Evolutionary conservation across 2,329 filamentous ascomycete species (phyloP).

Genomic region (Diaporthe aspalathi): DNA sequence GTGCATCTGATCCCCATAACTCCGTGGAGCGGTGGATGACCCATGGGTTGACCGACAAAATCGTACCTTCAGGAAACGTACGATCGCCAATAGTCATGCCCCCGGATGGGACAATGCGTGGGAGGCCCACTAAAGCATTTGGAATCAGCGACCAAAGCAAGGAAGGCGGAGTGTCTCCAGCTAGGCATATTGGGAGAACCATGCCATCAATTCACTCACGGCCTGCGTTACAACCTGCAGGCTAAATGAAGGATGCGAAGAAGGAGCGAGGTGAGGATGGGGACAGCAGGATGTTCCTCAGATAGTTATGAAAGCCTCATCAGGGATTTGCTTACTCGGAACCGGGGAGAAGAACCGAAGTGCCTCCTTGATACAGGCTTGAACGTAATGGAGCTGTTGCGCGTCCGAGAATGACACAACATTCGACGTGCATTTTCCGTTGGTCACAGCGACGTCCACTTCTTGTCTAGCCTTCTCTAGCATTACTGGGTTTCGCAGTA

Average conservation of each 20-base stretch:
- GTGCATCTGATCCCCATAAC: constrained; percentile 43
- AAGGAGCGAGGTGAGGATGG: neutral
- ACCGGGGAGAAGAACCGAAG: constrained; percentile 46
- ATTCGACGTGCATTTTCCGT: constrained; percentile 37
- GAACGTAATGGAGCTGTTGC: constrained; percentile 48
- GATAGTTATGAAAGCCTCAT: neutral
- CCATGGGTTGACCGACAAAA: constrained; percentile 43
- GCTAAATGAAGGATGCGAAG: neutral
- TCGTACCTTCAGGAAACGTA: constrained; percentile 46
- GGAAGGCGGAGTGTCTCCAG: neutral
- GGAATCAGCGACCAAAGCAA: neutral
- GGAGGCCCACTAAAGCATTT: constrained; percentile 41
- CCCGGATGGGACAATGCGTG: constrained; percentile 43
- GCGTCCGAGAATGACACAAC: constrained; percentile 45
- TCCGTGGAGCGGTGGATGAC: constrained; percentile 45
- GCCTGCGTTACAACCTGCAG: neutral
- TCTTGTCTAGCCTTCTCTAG: constrained; percentile 17
- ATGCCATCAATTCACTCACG: neutral
- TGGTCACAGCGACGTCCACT: constrained; percentile 42
- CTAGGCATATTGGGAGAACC: neutral
- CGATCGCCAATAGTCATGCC: constrained; percentile 45
- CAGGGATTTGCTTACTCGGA: constrained; percentile 34
- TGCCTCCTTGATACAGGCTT: constrained; percentile 50
- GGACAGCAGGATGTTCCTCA: neutral
- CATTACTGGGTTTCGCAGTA: constrained; percentile 40